Conservation (phyloP, 83 land plant species). For the Thuja plicata region DNA sequence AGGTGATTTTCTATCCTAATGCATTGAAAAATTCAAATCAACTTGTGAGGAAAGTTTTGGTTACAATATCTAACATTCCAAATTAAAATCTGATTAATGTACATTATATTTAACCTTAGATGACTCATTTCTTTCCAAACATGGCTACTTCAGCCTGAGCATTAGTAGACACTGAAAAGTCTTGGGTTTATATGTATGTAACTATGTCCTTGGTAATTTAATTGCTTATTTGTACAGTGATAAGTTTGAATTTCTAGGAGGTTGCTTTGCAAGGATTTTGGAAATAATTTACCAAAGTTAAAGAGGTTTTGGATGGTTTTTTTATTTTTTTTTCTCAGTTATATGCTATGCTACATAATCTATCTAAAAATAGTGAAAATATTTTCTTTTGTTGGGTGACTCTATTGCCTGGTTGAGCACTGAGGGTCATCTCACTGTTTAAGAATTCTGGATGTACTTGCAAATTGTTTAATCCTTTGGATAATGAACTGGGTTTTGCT, state of each 20-base stretch:
- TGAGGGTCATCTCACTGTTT: neutral
- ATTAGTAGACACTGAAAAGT: neutral
- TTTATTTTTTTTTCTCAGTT: neutral
- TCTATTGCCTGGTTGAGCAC: neutral
- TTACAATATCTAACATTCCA: neutral
- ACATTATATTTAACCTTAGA: neutral
- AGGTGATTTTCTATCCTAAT: slow-evolving; percentile 40
- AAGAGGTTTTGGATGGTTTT: neutral
- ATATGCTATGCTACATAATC: neutral
- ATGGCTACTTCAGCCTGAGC: neutral
- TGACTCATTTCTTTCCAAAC: neutral
- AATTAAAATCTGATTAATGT: neutral
- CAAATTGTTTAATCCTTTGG: neutral
- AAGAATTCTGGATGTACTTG: neutral
- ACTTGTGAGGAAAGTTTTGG: neutral
- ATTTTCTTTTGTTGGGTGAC: neutral
- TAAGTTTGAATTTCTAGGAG: neutral
- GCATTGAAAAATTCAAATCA: neutral
- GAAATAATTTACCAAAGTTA: neutral
- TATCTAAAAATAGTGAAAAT: neutral
- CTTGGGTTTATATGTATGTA: neutral
- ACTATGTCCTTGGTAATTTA: neutral
- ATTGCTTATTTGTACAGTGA: neutral
- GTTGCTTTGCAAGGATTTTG: neutral
- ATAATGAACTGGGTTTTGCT: neutral